These are phyloP conservation scores for Saccharomyces hybrid DNA, from an alignment of 1,139 yeast genomes.

Conservation along the genomic window DNA sequence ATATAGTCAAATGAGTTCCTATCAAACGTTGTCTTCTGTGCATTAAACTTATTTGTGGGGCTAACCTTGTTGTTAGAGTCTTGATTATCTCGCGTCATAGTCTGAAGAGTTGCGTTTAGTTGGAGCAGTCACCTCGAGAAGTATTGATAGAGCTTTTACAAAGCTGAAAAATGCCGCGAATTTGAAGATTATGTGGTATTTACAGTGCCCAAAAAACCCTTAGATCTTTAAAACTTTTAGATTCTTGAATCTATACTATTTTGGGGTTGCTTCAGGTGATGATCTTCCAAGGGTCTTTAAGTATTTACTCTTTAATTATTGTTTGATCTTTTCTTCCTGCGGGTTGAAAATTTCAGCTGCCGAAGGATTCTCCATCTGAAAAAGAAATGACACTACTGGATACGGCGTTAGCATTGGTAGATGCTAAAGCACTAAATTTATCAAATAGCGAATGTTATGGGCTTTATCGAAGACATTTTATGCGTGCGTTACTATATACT, in stretches of 20 bases:
- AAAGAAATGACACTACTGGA: background rate
- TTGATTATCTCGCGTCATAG: background rate
- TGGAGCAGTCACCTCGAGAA: background rate
- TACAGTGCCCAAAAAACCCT: background rate
- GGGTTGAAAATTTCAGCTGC: background rate
- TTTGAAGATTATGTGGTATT: background rate
- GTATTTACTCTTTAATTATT: background rate
- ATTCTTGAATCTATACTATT: background rate
- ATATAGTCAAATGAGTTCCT: slow-evolving; percentile 75
- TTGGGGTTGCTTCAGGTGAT: background rate
- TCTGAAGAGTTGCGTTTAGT: background rate
- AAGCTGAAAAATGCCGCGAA: background rate
- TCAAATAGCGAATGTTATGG: background rate
- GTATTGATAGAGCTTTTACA: background rate
- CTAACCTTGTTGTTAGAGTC: background rate
- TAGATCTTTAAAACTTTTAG: background rate
- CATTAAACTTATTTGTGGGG: background rate
- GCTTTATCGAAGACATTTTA: background rate
- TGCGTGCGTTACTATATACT: background rate
- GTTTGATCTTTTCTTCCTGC: background rate
- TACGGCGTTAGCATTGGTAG: background rate
- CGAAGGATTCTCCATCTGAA: background rate
- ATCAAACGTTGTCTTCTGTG: slow-evolving; percentile 31
- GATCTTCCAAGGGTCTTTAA: background rate
- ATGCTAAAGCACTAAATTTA: background rate